Conservation (phyloP, 1,284 basidiomycete genomes). For the Ustilago loliicola region DNA sequence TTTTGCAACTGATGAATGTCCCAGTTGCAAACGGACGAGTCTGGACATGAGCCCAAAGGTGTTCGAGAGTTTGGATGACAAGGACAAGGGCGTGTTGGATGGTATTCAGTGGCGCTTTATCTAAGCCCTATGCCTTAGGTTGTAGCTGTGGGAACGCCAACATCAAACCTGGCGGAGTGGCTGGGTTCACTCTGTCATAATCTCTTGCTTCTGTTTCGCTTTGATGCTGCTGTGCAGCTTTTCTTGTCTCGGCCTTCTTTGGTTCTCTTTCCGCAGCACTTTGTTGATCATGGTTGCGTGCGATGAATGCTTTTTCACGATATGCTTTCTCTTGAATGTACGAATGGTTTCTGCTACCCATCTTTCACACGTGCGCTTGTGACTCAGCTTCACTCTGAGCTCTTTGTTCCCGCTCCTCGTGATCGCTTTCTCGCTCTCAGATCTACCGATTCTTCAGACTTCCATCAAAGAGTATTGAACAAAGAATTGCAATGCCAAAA, state of each 20-base stretch:
- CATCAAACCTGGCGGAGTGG: background rate
- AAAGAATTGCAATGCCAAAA: background rate
- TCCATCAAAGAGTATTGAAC: too few species aligned
- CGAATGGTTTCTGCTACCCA: background rate
- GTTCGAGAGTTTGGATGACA: slow-evolving; percentile 73
- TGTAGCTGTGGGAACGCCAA: too few species aligned
- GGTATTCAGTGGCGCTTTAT: slow-evolving; percentile 53
- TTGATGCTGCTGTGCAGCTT: background rate
- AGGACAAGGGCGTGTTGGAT: slow-evolving; percentile 51
- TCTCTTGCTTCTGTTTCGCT: background rate
- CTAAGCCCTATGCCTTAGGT: background rate
- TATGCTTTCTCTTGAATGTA: too few species aligned
- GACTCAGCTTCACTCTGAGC: too few species aligned
- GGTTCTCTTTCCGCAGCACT: background rate
- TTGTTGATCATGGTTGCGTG: background rate
- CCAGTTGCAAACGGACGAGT: slow-evolving; percentile 78
- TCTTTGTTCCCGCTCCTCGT: background rate
- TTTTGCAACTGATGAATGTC: slow-evolving; percentile 79
- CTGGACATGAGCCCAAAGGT: slow-evolving; percentile 83
- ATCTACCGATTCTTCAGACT: too few species aligned
- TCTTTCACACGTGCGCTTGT: too few species aligned
- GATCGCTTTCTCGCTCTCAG: background rate
- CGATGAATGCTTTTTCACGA: background rate
- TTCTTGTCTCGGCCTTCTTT: too few species aligned
- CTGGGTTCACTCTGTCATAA: background rate